phyloP scores from a whole-genome alignment of 441 rosid species.

The Syzygium malaccense region DNA sequence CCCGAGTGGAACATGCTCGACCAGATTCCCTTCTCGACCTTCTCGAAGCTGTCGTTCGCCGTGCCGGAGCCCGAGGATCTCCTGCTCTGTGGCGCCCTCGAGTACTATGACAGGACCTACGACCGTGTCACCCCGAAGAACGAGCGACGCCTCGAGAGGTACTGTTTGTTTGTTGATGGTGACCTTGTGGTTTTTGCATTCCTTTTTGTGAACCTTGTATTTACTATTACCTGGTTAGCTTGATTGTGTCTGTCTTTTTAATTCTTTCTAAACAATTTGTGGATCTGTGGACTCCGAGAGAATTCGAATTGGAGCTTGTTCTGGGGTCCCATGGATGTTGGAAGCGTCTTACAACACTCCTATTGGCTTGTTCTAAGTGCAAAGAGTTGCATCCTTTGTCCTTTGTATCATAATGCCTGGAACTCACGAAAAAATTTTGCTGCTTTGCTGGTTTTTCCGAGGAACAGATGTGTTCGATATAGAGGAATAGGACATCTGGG shows the following conservation, averaged over 20 bases:
- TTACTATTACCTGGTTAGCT: background rate
- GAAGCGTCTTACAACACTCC: background rate
- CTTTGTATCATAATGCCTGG: background rate
- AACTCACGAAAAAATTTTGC: background rate
- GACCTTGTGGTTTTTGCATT: background rate
- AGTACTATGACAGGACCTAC: conserved; percentile 53
- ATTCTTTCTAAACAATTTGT: background rate
- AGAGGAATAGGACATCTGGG: background rate
- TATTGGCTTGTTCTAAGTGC: background rate
- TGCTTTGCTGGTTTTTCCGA: background rate
- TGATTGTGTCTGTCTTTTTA: background rate
- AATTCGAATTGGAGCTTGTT: background rate
- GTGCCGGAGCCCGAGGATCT: conserved; percentile 82
- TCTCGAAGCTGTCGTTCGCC: conserved; percentile 65
- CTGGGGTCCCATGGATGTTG: background rate
- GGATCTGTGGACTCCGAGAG: background rate
- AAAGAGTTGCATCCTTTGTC: background rate
- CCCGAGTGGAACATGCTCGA: conserved; percentile 97
- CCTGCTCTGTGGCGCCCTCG: conserved; percentile 62
- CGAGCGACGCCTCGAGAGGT: conserved; percentile 69
- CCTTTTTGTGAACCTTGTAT: background rate
- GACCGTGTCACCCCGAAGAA: conserved; percentile 77
- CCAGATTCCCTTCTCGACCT: conserved; percentile 78
- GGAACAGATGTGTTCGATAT: background rate
- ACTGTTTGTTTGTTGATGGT: background rate